Base-by-base conservation (phyloP, 306 rosid genomes). In the Vigna trinervia region DNA sequence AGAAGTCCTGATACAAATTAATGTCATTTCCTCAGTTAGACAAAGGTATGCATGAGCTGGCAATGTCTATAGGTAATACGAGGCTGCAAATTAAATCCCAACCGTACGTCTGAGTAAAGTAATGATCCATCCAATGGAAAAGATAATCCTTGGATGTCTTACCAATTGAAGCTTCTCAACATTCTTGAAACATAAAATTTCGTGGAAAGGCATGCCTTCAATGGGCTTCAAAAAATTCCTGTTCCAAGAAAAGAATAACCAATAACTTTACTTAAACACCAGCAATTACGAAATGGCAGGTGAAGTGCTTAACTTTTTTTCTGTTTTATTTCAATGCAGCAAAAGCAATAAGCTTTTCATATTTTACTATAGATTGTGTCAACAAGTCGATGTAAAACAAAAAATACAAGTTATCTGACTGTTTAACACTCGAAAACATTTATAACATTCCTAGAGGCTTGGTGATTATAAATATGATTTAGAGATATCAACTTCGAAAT, bases 161-260 rank as follows among this genome's bases (percentile, higher is more conserved):
- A 95, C 98, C 90, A 65, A 81, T 69, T 87, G 91, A 86, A 95
- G 98, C 77, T 89, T 90, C 83, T 86, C 93, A 77, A 92, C 96
- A 68, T 88, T 83, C 79, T 86, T 89, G 83, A 92, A 95, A 91
- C 97, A 89, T 58, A 84, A 80, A 82, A 87, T 79, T 85, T 95
- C 96, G 78, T 92, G 91, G 66, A 88, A 88, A 66, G 93, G 88
- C 77, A 80, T 73, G 85, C 93, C 83, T 73, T 88, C 90, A 72
- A 88, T 81, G 46, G 98, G 97, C 86, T 63, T 89, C 86, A 90
- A 69, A 85, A 71, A 87, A 77, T 88, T 84, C 84, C 97, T 92
- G 92, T 81, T 72, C 45, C 80, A 80, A 53, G 72, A 74, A 85
- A 81, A 81, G 62, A 73, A 54, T 57, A 50, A 81, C 41, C 62